These are phyloP conservation scores for Hygrocybe coccinea DNA, from an alignment of 768 basidiomycete species.

Conservation along the genomic window DNA sequence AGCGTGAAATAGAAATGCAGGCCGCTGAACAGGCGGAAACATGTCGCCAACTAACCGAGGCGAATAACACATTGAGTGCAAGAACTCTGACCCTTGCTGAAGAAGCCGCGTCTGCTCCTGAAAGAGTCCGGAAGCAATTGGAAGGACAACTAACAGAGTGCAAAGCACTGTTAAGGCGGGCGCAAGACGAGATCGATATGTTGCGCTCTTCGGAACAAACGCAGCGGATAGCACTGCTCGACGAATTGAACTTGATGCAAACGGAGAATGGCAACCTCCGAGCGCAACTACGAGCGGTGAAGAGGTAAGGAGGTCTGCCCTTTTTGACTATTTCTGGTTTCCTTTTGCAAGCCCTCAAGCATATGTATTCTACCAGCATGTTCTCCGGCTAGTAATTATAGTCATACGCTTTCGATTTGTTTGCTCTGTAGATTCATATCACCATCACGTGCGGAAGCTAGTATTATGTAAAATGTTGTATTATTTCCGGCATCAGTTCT, in stretches of 20 bases:
- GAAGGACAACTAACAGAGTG: slow-evolving; percentile 60
- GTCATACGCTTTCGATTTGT: not conserved
- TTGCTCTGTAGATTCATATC: too few species aligned
- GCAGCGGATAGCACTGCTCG: slow-evolving; percentile 78
- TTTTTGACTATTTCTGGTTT: not conserved
- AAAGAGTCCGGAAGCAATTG: slow-evolving; percentile 57
- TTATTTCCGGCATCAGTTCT: too few species aligned
- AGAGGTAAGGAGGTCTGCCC: slow-evolving; percentile 33
- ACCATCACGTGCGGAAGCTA: too few species aligned
- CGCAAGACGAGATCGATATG: slow-evolving; percentile 61
- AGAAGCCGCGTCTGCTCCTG: slow-evolving; percentile 55
- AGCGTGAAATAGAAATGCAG: slow-evolving; percentile 61
- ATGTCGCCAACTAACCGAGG: slow-evolving; percentile 66
- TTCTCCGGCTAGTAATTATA: not conserved
- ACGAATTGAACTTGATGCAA: slow-evolving; percentile 82
- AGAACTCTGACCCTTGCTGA: slow-evolving; percentile 66
- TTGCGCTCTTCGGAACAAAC: slow-evolving; percentile 70
- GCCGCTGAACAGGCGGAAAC: slow-evolving; percentile 73
- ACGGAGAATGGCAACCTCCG: slow-evolving; percentile 69
- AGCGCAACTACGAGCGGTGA: slow-evolving; percentile 62
- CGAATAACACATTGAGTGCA: slow-evolving; percentile 73
- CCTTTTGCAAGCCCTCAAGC: not conserved
- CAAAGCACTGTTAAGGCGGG: slow-evolving; percentile 55
- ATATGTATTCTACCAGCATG: not conserved
- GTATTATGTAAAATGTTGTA: too few species aligned